Evolutionary conservation across 2,329 filamentous ascomycete genomes (phyloP), one percentile per base, ranked within the genome.

Genomic region (Alternaria longipes): DNA sequence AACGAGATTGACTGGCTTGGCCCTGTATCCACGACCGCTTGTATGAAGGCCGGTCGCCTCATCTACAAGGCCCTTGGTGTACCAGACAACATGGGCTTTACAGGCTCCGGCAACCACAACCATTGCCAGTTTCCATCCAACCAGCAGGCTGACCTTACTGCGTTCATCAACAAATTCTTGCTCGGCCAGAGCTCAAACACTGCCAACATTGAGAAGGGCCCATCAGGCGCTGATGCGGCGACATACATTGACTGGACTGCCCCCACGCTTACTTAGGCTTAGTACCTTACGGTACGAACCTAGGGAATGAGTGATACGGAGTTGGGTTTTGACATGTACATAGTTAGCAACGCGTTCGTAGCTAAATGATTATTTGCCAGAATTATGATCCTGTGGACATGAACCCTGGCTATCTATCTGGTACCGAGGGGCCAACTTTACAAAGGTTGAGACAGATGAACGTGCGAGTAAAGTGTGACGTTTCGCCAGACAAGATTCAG

Each of bases 1-100:
- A 88, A 87, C 70, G 83, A 86, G 67, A 80, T 81, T 65, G 85
- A 87, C 77, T 88, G 85, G 86, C 81, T 87, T 54, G 85, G 86
- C 38, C 84, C 84, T 50, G 83, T 85, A 59, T 83, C 83, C 56
- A 87, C 84, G 16, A 86, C 84, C 26, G 85, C 81, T 51, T 87
- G 85, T 77, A 87, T 87, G 85, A 84, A 84, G 75, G 84, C 82
- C 20, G 85, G 79, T 5, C 81, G 82, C 40, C 76, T 83, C 52
- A 83, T 87, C 70, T 88, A 86, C 76, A 82, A 85, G 78, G 83
- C 82, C 5, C 78, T 84, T 26, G 86, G 84, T 58, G 82, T 80
- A 2, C 80, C 83, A 16, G 83, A 83, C 65, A 82, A 84, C 74
- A 86, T 87, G 84, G 86, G 86, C 3, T 86, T 86, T 74, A 85